phyloP scores from a whole-genome alignment of 768 basidiomycete genomes.

The Auricularia auricula-judae region DNA sequence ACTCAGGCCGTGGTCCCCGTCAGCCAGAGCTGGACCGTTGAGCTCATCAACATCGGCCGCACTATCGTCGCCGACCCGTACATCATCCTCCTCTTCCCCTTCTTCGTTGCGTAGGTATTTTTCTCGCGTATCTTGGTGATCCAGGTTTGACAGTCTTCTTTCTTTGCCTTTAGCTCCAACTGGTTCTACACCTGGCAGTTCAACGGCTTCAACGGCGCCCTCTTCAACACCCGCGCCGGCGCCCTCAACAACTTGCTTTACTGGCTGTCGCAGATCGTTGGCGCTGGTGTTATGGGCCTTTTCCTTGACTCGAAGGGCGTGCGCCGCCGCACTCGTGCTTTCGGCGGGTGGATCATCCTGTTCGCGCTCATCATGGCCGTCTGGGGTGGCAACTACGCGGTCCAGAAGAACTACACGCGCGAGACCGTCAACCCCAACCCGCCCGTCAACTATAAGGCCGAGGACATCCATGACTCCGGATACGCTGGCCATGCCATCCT shows the following conservation, averaged over 20 bases:
- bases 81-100: constrained; percentile 72
- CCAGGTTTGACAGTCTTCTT: not conserved
- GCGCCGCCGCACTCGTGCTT: constrained; percentile 58
- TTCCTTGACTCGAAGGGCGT: constrained; percentile 49
- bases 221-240: constrained; percentile 72
- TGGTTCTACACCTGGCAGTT: constrained; percentile 77
- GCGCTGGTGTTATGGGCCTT: constrained; percentile 58
- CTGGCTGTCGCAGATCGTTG: constrained; percentile 70
- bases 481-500: constrained; percentile 50
- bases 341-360: constrained; percentile 53
- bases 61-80: constrained; percentile 59
- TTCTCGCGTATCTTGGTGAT: too few relatives aligned
- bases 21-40: constrained; percentile 72
- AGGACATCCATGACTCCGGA: constrained; percentile 46
- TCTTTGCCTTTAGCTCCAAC: not conserved
- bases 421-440: constrained; percentile 14
- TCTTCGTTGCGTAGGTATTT: constrained; percentile 41
- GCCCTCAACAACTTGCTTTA: constrained; percentile 70
- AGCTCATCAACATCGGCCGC: constrained; percentile 57
- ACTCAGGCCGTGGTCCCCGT: constrained; percentile 27
- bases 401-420: constrained; percentile 44
- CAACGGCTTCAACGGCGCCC: constrained; percentile 63
- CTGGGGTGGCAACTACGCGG: constrained; percentile 60
- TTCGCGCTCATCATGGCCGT: constrained; percentile 52
- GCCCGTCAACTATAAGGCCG: constrained; percentile 24